These are phyloP conservation scores for Nicotiana benthamiana DNA, from an alignment of 257 asterid genomes.

Conservation along the genomic window DNA sequence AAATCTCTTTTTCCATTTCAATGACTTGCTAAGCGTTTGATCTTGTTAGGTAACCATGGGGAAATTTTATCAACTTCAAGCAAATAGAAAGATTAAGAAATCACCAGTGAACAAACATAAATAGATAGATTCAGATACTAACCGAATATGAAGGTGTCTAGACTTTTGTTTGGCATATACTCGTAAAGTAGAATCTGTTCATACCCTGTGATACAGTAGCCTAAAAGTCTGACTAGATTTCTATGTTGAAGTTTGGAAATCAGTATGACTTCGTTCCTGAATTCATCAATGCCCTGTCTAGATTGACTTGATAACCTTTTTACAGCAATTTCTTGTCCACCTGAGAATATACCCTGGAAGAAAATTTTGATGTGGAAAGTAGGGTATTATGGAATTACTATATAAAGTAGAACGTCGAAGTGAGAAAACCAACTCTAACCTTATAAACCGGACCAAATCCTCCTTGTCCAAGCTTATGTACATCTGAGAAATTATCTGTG, in stretches of 20 bases:
- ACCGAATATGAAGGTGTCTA: conserved; percentile 21
- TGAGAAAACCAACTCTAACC: not conserved
- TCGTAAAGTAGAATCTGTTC: conserved; percentile 21
- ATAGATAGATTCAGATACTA: conserved; percentile 4
- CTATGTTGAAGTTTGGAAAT: conserved; percentile 8
- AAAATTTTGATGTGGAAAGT: not conserved
- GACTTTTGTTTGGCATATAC: conserved; percentile 14
- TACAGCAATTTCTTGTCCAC: conserved; percentile 26
- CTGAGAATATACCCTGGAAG: conserved; percentile 19
- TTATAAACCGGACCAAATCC: conserved; percentile 20
- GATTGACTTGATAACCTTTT: conserved; percentile 23
- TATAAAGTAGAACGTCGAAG: not conserved
- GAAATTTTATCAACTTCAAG: not conserved
- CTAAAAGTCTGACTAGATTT: conserved; percentile 8
- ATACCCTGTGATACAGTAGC: conserved; percentile 16
- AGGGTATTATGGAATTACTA: not conserved
- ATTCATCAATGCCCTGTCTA: conserved; percentile 23
- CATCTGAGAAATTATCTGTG: conserved; percentile 9
- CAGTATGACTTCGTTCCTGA: conserved; percentile 15
- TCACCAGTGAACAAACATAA: not conserved
- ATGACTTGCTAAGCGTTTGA: not conserved
- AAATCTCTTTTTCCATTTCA: conserved; percentile 9
- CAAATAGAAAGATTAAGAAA: not conserved
- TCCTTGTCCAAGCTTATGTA: conserved; percentile 15
- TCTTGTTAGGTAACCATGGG: not conserved